Conservation (phyloP, 148 eudicot genomes). For the Beta vulgaris region DNA sequence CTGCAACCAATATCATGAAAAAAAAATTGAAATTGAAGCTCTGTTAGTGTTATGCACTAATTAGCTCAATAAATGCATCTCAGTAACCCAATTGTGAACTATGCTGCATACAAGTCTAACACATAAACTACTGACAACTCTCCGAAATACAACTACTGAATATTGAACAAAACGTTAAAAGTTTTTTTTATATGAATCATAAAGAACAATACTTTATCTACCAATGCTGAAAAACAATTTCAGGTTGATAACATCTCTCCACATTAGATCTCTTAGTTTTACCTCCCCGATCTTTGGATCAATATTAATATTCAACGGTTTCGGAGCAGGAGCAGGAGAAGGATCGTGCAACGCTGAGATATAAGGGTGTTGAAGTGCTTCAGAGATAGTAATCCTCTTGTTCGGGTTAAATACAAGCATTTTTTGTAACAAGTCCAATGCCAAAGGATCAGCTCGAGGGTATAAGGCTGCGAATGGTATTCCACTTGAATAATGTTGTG, state of each 20-base stretch:
- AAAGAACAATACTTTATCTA: too few species aligned
- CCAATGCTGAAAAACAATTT: too few species aligned
- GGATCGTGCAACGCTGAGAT: constrained; percentile 27
- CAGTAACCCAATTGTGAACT: too few species aligned
- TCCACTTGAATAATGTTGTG: constrained; percentile 14
- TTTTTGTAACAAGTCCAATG: constrained; percentile 34
- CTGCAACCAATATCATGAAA: too few species aligned
- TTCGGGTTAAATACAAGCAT: constrained; percentile 44
- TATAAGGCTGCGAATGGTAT: constrained; percentile 18
- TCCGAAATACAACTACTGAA: too few species aligned
- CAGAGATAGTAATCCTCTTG: constrained; percentile 32
- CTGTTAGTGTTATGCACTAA: too few species aligned
- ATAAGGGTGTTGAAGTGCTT: constrained; percentile 48
- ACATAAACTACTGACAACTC: too few species aligned
- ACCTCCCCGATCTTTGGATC: constrained; percentile 24
- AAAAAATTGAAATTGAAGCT: too few species aligned
- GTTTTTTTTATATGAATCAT: too few species aligned
- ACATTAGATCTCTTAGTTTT: constrained; percentile 38
- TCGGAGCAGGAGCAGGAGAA: neutral
- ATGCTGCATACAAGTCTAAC: too few species aligned
- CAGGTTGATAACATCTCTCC: constrained; percentile 43
- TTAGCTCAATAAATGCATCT: too few species aligned
- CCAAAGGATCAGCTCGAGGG: constrained; percentile 36
- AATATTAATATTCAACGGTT: constrained; percentile 26
- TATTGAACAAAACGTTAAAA: too few species aligned